phyloP scores from a whole-genome alignment of 176 grass and related monocot genomes.

The Melocanna baccifera region DNA sequence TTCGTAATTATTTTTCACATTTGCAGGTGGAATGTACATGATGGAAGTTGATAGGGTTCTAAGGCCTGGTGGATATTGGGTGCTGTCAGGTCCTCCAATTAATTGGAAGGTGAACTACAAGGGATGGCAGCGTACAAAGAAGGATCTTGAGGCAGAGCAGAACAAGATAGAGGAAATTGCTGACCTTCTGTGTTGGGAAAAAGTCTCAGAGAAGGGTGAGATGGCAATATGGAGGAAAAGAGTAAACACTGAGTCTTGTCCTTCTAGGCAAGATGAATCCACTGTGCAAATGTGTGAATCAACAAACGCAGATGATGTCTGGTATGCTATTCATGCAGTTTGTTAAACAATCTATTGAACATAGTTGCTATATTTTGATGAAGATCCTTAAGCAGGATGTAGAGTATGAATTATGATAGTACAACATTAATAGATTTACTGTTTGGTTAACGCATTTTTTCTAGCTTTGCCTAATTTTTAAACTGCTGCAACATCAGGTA shows the following conservation, averaged over 20 bases:
- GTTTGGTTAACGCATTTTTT: neutral
- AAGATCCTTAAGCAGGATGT: neutral
- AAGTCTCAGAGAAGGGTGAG: conserved; percentile 78
- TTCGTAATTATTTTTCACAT: neutral
- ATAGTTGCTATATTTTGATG: neutral
- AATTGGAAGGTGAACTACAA: conserved; percentile 80
- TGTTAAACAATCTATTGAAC: neutral
- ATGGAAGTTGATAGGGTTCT: conserved; percentile 94
- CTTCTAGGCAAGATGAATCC: conserved; percentile 64
- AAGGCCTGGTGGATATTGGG: conserved; percentile 95
- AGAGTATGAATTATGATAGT: neutral
- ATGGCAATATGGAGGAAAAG: conserved; percentile 92
- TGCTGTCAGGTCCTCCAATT: conserved; percentile 89
- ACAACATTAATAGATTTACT: neutral
- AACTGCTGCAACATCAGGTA: conserved; percentile 44
- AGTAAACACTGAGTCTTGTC: conserved; percentile 65
- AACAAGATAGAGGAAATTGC: conserved; percentile 87
- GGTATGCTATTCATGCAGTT: conserved; percentile 48
- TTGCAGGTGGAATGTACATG: conserved; percentile 89
- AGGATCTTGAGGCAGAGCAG: conserved; percentile 86
- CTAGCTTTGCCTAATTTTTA: neutral
- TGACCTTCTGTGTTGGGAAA: conserved; percentile 85
- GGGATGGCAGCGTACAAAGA: conserved; percentile 77
- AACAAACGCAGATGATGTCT: conserved; percentile 72
- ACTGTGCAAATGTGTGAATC: conserved; percentile 67